A percentile compares a stretch with the other conserved stretches of the same genome.
These are phyloP conservation scores for Serendipita sp. DNA, from an alignment of 768 basidiomycete genomes.

Conservation along the genomic window DNA sequence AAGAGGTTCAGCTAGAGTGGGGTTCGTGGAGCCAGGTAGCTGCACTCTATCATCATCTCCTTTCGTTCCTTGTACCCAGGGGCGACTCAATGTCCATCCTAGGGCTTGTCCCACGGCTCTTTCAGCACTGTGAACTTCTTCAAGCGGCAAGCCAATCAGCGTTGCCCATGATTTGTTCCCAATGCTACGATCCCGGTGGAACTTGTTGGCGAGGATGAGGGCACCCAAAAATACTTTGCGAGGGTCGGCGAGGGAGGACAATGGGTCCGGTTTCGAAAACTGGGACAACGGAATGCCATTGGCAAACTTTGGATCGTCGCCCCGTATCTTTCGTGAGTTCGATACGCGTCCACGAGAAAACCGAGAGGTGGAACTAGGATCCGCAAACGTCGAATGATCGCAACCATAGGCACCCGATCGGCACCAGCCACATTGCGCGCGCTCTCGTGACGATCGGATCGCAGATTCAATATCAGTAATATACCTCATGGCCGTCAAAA, in stretches of 20 bases:
- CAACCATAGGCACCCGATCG: neutral
- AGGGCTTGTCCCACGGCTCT: conserved; percentile 72
- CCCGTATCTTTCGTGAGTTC: neutral
- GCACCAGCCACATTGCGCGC: neutral
- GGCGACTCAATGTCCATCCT: conserved; percentile 33
- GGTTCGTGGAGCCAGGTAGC: neutral
- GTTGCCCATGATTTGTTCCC: conserved; percentile 92
- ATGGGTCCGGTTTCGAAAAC: neutral
- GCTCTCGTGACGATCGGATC: neutral
- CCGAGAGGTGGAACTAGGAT: neutral
- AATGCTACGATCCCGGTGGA: conserved; percentile 84
- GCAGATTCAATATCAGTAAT: neutral
- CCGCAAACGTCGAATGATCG: neutral
- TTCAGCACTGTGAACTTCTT: conserved; percentile 80
- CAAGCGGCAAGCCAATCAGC: conserved; percentile 68
- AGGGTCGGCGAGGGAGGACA: conserved; percentile 61
- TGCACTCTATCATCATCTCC: neutral
- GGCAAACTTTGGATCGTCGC: neutral
- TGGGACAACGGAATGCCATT: neutral
- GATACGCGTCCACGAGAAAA: neutral
- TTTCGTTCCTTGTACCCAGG: neutral
- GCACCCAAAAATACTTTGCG: conserved; percentile 78
- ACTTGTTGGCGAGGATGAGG: conserved; percentile 79
- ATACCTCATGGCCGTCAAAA: neutral
- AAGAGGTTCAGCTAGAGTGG: neutral